Conservation (phyloP, 768 basidiomycete species). For the Lactarius vividus region DNA sequence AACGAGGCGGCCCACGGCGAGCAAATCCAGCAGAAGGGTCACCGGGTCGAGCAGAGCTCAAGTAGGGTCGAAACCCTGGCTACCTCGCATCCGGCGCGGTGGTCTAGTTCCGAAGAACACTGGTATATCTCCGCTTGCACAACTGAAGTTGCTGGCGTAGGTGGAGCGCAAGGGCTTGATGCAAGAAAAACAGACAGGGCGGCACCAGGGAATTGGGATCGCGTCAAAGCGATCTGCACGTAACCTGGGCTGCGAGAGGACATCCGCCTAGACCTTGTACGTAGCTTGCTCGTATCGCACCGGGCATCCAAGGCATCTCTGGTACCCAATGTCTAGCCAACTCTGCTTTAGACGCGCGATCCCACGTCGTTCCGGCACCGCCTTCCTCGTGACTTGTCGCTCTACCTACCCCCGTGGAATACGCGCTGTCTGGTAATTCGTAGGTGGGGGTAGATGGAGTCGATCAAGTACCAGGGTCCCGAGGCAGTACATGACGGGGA, state of each 20-base stretch:
- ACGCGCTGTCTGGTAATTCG: constrained; percentile 7
- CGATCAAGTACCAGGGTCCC: constrained; percentile 21
- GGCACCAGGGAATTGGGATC: constrained; percentile 15
- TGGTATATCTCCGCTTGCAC: constrained; percentile 4
- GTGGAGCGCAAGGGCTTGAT: constrained; percentile 6
- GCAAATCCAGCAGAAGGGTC: constrained; percentile 25
- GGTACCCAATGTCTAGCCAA: constrained; percentile 6
- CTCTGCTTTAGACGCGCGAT: constrained; percentile 7
- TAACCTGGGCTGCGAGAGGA: constrained; percentile 5
- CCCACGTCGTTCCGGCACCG: constrained; percentile 23
- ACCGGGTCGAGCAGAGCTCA: constrained; percentile 27
- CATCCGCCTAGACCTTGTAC: constrained; percentile 1
- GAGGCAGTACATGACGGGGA: constrained; percentile 21
- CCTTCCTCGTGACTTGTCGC: constrained; percentile 23
- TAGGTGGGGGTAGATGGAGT: constrained; percentile 6
- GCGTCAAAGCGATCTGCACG: constrained; percentile 8
- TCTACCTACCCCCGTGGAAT: constrained; percentile 9
- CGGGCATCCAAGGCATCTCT: constrained; percentile 17
- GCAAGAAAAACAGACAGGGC: constrained; percentile 13
- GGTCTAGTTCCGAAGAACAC: constrained; percentile 21
- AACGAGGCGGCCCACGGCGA: constrained; percentile 22
- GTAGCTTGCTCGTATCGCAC: constrained; percentile 16
- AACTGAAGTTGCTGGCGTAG: not conserved
- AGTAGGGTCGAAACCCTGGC: constrained; percentile 18
- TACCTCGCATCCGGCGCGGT: constrained; percentile 21